These are phyloP conservation scores for Penicillium olsonii DNA, from an alignment of 2,329 filamentous ascomycete species.

Conservation along the genomic window DNA sequence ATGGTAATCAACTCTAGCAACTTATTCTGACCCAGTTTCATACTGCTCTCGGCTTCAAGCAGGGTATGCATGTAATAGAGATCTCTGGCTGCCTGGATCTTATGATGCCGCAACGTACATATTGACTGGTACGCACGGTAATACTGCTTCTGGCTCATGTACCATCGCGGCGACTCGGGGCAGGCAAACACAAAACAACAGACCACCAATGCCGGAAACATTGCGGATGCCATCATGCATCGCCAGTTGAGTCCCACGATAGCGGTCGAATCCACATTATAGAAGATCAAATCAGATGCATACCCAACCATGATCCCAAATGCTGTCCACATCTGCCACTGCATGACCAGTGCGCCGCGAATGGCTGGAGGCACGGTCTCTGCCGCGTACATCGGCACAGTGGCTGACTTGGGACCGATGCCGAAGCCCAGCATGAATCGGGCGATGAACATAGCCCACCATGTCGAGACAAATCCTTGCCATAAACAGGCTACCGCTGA, in stretches of 20 bases:
- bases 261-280: slow-evolving; percentile 53
- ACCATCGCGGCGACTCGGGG: slow-evolving; percentile 54
- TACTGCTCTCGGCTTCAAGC: slow-evolving; percentile 61
- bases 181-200: slow-evolving; percentile 65
- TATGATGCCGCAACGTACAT: slow-evolving; percentile 45
- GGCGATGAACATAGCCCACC: slow-evolving; percentile 69
- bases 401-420: slow-evolving; percentile 74
- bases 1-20: slow-evolving; percentile 61
- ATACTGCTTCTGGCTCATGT: slow-evolving; percentile 47
- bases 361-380: slow-evolving; percentile 70
- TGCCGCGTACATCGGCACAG: slow-evolving; percentile 74
- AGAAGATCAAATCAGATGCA: slow-evolving; percentile 63
- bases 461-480: slow-evolving; percentile 68
- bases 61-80: slow-evolving; percentile 54
- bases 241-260: slow-evolving; percentile 66
- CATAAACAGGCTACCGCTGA: slow-evolving; percentile 58
- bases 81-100: slow-evolving; percentile 48
- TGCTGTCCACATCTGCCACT: slow-evolving; percentile 67
- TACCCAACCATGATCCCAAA: slow-evolving; percentile 59
- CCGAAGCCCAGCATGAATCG: slow-evolving; percentile 75
- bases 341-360: slow-evolving; percentile 77
- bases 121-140: slow-evolving; percentile 46
- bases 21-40: slow-evolving; percentile 52
- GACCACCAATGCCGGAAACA: slow-evolving; percentile 62
- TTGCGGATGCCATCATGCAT: slow-evolving; percentile 68